phyloP scores from a whole-genome alignment of 805 yeast genomes.

The Candida orba region DNA sequence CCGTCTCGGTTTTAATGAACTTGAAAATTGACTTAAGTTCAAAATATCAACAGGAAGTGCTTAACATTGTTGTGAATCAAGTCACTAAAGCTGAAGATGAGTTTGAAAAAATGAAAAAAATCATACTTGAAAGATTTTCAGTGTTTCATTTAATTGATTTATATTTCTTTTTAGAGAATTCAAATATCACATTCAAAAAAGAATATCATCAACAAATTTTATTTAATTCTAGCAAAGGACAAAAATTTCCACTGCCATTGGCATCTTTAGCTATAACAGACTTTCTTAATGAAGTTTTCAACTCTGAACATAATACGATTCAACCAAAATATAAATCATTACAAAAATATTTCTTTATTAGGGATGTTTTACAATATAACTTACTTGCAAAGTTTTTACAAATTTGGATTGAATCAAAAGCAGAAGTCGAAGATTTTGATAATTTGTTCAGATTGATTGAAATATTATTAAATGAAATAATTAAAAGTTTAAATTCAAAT shows the following conservation, averaged over 20 bases:
- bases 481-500: constrained; percentile 19
- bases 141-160: constrained; percentile 48
- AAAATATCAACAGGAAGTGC: constrained; percentile 14
- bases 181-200: constrained; percentile 56
- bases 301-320: constrained; percentile 4
- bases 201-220: constrained; percentile 56
- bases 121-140: constrained; percentile 38
- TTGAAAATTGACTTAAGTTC: constrained; percentile 14
- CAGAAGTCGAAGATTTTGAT: constrained; percentile 44
- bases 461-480: constrained; percentile 26
- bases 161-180: constrained; percentile 45
- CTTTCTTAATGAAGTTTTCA: constrained; percentile 21
- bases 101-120: constrained; percentile 17
- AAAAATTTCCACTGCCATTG: constrained; percentile 31
- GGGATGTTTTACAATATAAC: constrained; percentile 49
- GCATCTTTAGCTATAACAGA: constrained; percentile 24
- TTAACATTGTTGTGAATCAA: constrained; percentile 5
- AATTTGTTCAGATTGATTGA: constrained; percentile 41
- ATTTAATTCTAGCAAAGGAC: constrained; percentile 51
- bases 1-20: constrained; percentile 10
- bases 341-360: constrained; percentile 34
- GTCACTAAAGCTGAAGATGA: constrained; percentile 12
- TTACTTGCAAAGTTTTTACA: constrained; percentile 51
- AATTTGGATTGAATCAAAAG: constrained; percentile 60
- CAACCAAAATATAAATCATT: constrained; percentile 15